phyloP scores from a whole-genome alignment of 352 stramenopile species.

The Phytophthora boehmeriae region DNA sequence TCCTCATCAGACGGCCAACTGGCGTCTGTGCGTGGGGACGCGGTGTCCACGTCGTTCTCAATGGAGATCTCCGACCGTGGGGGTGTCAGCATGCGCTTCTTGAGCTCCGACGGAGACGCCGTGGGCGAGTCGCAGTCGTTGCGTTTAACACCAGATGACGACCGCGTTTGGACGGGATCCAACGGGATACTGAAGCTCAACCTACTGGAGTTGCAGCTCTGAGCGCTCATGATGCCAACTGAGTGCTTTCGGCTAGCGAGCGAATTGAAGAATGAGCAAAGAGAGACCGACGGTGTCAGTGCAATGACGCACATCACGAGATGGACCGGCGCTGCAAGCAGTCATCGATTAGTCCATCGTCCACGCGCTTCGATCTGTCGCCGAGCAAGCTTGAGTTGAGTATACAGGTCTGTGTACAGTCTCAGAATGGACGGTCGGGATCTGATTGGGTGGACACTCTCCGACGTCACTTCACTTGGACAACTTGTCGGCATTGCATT shows the following conservation, averaged over 20 bases:
- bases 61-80: constrained; percentile 8
- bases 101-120: constrained; percentile 42
- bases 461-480: too few species aligned
- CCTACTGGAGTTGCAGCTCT: neutral
- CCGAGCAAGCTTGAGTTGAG: neutral
- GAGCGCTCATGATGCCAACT: neutral
- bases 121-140: neutral
- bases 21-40: constrained; percentile 41
- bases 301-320: neutral
- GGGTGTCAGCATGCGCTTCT: constrained; percentile 51
- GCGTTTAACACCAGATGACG: constrained; percentile 9
- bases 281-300: neutral
- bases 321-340: neutral
- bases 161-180: constrained; percentile 13
- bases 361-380: neutral
- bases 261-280: constrained; percentile 27
- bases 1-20: constrained; percentile 55
- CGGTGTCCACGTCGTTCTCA: constrained; percentile 35
- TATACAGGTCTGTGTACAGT: neutral
- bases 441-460: too few species aligned
- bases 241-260: neutral
- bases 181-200: constrained; percentile 41
- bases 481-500: neutral
- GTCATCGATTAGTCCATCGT: neutral
- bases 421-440: too few species aligned